Evolutionary conservation across 2,329 filamentous ascomycete genomes (phyloP).

Genomic region (Aspergillus pseudoglaucus): DNA sequence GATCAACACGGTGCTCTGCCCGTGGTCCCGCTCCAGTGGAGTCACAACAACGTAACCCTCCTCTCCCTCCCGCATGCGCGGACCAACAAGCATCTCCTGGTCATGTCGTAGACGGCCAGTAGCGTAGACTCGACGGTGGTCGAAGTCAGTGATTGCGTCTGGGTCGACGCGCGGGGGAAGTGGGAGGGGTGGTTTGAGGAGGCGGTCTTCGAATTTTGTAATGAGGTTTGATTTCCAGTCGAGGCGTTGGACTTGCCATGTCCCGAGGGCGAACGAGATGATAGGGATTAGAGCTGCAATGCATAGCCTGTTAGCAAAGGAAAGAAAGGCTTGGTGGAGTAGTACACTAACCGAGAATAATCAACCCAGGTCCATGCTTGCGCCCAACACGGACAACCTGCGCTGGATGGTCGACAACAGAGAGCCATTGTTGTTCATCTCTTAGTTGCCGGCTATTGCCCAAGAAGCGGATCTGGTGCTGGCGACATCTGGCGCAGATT

Average conservation of each 20-base stretch:
- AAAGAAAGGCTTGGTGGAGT: background rate
- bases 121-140: slow-evolving; percentile 78
- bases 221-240: slow-evolving; percentile 92
- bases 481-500: slow-evolving; percentile 30
- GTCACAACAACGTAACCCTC: slow-evolving; percentile 90
- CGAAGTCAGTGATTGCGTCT: slow-evolving; percentile 76
- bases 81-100: slow-evolving; percentile 92
- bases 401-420: slow-evolving; percentile 79
- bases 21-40: slow-evolving; percentile 66
- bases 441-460: slow-evolving; percentile 45
- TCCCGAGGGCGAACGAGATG: slow-evolving; percentile 82
- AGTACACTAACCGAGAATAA: slow-evolving; percentile 58
- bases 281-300: slow-evolving; percentile 69
- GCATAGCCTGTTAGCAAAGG: background rate
- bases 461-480: slow-evolving; percentile 34
- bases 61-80: slow-evolving; percentile 78
- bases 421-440: slow-evolving; percentile 74
- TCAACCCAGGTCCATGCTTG: slow-evolving; percentile 71
- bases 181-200: slow-evolving; percentile 77
- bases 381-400: slow-evolving; percentile 68
- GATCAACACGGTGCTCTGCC: slow-evolving; percentile 66
- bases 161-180: slow-evolving; percentile 79
- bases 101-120: slow-evolving; percentile 74
- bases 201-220: slow-evolving; percentile 83
- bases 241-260: slow-evolving; percentile 91